A percentile compares a stretch with the other conserved stretches of the same genome.
These are phyloP conservation scores for Podila epicladia DNA, from an alignment of 192 early-diverging fungal species.

Conservation along the genomic window DNA sequence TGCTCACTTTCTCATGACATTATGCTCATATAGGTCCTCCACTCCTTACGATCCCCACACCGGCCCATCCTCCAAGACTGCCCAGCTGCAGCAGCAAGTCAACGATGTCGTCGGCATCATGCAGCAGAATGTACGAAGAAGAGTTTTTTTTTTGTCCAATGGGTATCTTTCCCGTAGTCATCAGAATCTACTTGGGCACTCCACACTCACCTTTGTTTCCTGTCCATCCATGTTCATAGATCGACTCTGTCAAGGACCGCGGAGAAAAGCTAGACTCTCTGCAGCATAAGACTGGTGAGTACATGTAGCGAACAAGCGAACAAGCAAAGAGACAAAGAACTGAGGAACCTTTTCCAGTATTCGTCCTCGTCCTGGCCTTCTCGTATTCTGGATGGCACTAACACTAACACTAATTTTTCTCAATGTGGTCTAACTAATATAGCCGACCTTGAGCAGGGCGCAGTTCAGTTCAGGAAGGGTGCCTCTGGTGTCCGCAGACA, in stretches of 20 bases:
- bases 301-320: no score
- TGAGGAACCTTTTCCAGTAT: not conserved
- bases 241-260: slow-evolving; percentile 76
- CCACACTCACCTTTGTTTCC: not conserved
- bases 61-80: slow-evolving; percentile 63
- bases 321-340: no score
- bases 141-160: not conserved
- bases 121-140: slow-evolving; percentile 88
- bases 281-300: slow-evolving; percentile 81
- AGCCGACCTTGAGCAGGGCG: slow-evolving; percentile 50
- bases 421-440: not conserved
- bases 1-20: not conserved
- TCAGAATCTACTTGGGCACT: not conserved
- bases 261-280: slow-evolving; percentile 88
- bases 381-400: not conserved
- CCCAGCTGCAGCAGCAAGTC: slow-evolving; percentile 82
- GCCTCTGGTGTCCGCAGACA: slow-evolving; percentile 83
- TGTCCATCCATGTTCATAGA: slow-evolving; percentile 3
- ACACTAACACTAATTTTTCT: not conserved
- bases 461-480: slow-evolving; percentile 74
- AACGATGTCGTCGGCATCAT: slow-evolving; percentile 94
- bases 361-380: not conserved
- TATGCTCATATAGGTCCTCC: slow-evolving; percentile 24
- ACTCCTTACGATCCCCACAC: slow-evolving; percentile 49
- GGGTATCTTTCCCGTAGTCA: not conserved